Evolutionary conservation across 2,329 filamentous ascomycete genomes (phyloP).

Genomic region (Colletotrichum echinochloae): DNA sequence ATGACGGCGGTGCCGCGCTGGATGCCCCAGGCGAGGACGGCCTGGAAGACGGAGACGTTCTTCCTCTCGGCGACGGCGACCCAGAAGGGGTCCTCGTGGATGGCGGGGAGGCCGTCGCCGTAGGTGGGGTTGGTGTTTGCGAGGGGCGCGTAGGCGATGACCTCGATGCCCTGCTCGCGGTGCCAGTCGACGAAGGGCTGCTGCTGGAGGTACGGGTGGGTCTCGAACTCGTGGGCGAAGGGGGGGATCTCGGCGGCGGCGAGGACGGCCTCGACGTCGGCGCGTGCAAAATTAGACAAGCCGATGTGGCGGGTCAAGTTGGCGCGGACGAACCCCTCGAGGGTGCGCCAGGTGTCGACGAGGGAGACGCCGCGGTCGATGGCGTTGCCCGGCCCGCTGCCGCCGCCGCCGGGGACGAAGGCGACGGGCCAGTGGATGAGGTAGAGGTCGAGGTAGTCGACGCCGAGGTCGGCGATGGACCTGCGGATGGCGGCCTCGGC

Average conservation of each 20-base stretch:
- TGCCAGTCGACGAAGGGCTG: conserved; percentile 46
- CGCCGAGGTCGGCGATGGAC: conserved; percentile 60
- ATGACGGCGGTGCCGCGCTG: conserved; percentile 50
- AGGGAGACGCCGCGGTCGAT: conserved; percentile 48
- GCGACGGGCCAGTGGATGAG: conserved; percentile 59
- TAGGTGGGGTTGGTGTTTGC: conserved; percentile 52
- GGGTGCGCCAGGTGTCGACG: conserved; percentile 66
- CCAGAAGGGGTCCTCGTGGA: conserved; percentile 27
- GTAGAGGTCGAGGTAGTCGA: conserved; percentile 65
- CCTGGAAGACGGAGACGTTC: conserved; percentile 48
- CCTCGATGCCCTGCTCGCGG: conserved; percentile 49
- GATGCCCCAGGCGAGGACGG: conserved; percentile 52
- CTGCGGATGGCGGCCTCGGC: conserved; percentile 57
- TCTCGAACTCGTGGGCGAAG: conserved; percentile 51
- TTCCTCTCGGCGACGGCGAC: conserved; percentile 46
- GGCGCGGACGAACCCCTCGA: conserved; percentile 65
- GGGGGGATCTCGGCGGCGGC: conserved; percentile 41
- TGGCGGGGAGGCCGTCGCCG: conserved; percentile 46
- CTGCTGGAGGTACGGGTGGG: conserved; percentile 69
- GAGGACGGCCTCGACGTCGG: conserved; percentile 32
- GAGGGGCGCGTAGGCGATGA: conserved; percentile 51
- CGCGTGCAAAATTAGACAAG: conserved; percentile 67
- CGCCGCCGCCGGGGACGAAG: conserved; percentile 48
- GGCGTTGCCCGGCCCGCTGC: conserved; percentile 41
- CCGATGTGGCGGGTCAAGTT: conserved; percentile 69